Evolutionary conservation across 495 filamentous ascomycete species (phyloP), one percentile per base, ranked within the genome.

Genomic region (Letharia columbiana): DNA sequence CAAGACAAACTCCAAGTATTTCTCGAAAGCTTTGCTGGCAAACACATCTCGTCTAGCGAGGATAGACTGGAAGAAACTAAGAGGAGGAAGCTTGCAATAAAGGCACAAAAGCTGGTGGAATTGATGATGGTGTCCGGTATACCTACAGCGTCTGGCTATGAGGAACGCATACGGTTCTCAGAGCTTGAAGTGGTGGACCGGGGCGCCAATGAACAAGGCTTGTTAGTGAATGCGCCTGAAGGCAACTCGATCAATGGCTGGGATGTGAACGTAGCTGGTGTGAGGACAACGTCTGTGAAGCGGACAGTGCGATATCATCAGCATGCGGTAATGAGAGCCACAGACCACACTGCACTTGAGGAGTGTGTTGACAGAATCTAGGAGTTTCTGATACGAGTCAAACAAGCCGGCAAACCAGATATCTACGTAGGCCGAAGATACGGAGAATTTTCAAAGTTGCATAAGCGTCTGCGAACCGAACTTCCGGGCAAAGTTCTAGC

Each of bases 51-150:
- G 2, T 96, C 92, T 15, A 96, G 93, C 28, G 94, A 98, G 74
- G 94, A 98, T 72, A 84, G 94, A 12, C 77, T 97, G 59, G 94
- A 98, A 75, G 91, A 97, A 75, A 98, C 95, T 4, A 98, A 98
- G 82, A 83, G 94, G 54, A 82, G 86, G 72, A 98, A 98, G 77
- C 77, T 98, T 62, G 92, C 95, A 0, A 77, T 88, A 63, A 98
- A 98, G 82, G 90, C 90, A 40, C 87, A 91, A 73, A 98, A 98
- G 80, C 77, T 98, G 61, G 89, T 98, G 40, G 94, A 98, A 78
- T 79, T 98, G 66, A 98, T 98, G 94, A 96, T 98, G 92, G 95
- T 98, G 23, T 96, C 91, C 6, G 94, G 95, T 7, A 87, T 98
- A 59, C 92, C 89, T 31, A 98, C 94, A 3, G 91, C 94, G 20